Evolutionary conservation across 371 early-diverging fungal species (phyloP).

Genomic region (Rhizopus delemar): DNA sequence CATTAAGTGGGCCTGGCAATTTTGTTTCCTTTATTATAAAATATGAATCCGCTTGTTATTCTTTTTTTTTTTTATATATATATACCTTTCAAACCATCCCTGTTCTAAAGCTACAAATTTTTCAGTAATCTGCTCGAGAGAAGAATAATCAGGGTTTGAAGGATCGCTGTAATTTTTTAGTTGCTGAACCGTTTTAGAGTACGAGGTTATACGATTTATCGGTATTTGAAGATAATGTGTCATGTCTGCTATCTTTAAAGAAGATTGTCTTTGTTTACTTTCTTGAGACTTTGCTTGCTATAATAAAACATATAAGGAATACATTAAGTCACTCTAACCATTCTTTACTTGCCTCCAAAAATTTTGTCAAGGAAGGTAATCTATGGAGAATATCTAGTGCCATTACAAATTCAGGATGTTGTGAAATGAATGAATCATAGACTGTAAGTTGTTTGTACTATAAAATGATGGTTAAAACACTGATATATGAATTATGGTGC

Average conservation of each 20-base stretch:
- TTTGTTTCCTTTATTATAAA: slow-evolving; percentile 15
- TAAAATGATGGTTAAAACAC: not conserved
- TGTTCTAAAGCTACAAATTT: slow-evolving; percentile 12
- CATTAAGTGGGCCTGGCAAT: slow-evolving; percentile 19
- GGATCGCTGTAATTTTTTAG: slow-evolving; percentile 23
- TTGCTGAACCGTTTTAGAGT: slow-evolving; percentile 16
- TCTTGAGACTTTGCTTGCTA: not conserved
- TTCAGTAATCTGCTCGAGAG: slow-evolving; percentile 3
- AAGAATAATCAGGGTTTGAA: slow-evolving; percentile 26
- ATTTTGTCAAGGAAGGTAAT: slow-evolving; percentile 26
- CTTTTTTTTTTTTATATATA: no score
- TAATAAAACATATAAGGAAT: no score
- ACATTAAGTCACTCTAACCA: no score
- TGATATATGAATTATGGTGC: not conserved
- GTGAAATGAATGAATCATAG: slow-evolving; percentile 11
- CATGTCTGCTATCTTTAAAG: slow-evolving; percentile 4
- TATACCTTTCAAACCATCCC: slow-evolving; percentile 21
- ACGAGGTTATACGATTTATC: slow-evolving; percentile 9
- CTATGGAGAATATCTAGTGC: slow-evolving; percentile 27
- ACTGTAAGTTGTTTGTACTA: not conserved
- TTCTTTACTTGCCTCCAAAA: slow-evolving; percentile 10
- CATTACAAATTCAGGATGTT: slow-evolving; percentile 23
- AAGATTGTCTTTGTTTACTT: not conserved
- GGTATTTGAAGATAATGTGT: slow-evolving; percentile 20
- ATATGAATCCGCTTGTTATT: no score